A percentile compares a stretch with the other conserved stretches of the same genome.
Conservation (phyloP, 1,284 basidiomycete genomes). For the Boletus semigastroideus region DNA sequence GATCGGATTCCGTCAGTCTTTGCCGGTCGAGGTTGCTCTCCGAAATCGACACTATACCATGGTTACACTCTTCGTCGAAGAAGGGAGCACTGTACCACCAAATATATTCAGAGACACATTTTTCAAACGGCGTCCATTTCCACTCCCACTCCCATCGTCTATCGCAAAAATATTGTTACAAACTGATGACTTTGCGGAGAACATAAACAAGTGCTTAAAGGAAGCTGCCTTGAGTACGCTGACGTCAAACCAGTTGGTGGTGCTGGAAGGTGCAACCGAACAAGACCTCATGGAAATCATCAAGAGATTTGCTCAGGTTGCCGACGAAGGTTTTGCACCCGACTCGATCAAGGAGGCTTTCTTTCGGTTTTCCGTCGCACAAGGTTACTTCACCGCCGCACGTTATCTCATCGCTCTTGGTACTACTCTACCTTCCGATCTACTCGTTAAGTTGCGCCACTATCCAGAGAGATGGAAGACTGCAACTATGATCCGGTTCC, state of each 20-base stretch:
- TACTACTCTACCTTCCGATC: background rate
- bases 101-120: background rate
- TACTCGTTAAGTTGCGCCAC: background rate
- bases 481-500: background rate
- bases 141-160: background rate
- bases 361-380: background rate
- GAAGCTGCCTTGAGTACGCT: no score
- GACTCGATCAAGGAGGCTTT: background rate
- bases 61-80: background rate
- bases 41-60: background rate
- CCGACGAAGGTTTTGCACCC: background rate
- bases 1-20: background rate
- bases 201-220: no score
- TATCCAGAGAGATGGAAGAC: background rate
- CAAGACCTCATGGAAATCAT: background rate
- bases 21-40: constrained; percentile 1
- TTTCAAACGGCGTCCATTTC: background rate
- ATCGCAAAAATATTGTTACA: background rate
- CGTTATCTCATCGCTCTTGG: background rate
- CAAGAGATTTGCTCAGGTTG: background rate
- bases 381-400: background rate
- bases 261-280: background rate
- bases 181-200: background rate
- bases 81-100: background rate
- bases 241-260: background rate